These are phyloP conservation scores for Cutaneotrichosporon sp. DNA, from an alignment of 1,284 basidiomycete species.

Conservation along the genomic window DNA sequence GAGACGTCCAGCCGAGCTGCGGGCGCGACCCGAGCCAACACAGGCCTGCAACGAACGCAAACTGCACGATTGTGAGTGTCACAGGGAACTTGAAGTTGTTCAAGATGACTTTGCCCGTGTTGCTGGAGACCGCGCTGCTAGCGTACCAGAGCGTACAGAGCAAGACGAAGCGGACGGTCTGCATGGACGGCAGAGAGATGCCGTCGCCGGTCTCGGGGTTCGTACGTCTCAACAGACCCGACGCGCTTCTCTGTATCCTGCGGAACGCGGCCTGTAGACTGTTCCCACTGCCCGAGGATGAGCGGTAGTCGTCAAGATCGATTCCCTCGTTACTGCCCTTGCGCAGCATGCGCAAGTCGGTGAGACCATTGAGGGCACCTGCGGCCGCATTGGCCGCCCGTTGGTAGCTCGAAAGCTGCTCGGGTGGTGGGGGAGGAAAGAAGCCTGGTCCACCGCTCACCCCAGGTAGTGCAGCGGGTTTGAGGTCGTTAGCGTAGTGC, in stretches of 20 bases:
- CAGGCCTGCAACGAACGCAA: constrained; percentile 84
- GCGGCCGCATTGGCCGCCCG: not conserved
- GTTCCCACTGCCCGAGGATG: not conserved
- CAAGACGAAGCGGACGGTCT: constrained; percentile 43
- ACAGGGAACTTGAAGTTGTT: constrained; percentile 48
- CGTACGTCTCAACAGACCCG: not conserved
- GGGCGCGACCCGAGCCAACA: constrained; percentile 75
- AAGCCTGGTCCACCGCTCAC: constrained; percentile 11
- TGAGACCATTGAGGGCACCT: constrained; percentile 3
- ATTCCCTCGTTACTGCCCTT: constrained; percentile 8
- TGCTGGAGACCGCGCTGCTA: constrained; percentile 48
- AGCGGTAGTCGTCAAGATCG: not conserved
- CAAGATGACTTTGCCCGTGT: constrained; percentile 49
- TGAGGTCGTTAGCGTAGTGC: not conserved
- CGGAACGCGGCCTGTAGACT: not conserved
- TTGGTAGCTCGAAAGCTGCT: not conserved
- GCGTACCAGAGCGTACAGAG: constrained; percentile 49
- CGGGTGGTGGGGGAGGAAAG: constrained; percentile 4
- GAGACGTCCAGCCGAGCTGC: constrained; percentile 52
- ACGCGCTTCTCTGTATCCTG: not conserved
- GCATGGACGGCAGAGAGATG: constrained; percentile 21
- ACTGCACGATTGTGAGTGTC: constrained; percentile 89
- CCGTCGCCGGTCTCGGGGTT: not conserved
- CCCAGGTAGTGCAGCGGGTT: not conserved
- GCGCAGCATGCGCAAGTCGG: constrained; percentile 7